phyloP scores from a whole-genome alignment of 164 flowering plant species.

The Chimonanthus salicifolius region DNA sequence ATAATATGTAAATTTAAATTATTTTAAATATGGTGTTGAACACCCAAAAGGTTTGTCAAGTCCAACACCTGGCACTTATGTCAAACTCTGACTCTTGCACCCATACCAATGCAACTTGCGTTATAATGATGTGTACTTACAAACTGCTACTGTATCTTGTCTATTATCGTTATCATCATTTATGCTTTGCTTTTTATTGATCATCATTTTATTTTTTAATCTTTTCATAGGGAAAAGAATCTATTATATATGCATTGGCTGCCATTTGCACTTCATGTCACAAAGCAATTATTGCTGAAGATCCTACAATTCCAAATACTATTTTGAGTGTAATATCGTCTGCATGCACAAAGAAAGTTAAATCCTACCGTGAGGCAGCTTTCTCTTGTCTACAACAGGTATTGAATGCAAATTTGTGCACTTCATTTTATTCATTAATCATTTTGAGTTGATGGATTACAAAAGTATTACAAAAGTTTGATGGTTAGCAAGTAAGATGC shows the following conservation, averaged over 20 bases:
- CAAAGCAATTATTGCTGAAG: conserved; percentile 49
- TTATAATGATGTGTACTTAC: too few relatives aligned
- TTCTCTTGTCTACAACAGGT: conserved; percentile 79
- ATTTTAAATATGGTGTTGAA: too few relatives aligned
- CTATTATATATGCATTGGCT: conserved; percentile 67
- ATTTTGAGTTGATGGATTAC: too few relatives aligned
- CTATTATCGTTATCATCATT: background rate
- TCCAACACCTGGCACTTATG: too few relatives aligned
- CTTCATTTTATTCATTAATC: background rate
- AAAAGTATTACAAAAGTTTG: too few relatives aligned
- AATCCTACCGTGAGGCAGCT: conserved; percentile 84
- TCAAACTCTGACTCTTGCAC: too few relatives aligned
- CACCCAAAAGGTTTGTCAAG: too few relatives aligned
- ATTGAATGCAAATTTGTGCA: background rate
- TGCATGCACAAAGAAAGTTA: conserved; percentile 71
- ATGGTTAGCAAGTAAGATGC: background rate
- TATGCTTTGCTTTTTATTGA: background rate
- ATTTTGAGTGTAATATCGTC: conserved; percentile 56
- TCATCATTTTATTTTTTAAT: too few relatives aligned
- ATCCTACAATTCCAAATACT: conserved; percentile 48
- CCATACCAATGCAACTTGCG: too few relatives aligned
- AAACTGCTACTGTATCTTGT: too few relatives aligned
- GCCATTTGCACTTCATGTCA: conserved; percentile 73
- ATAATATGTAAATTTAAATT: too few relatives aligned
- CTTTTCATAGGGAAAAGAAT: conserved; percentile 74